phyloP scores from a whole-genome alignment of 768 basidiomycete species.

The Lepiota brunneoincarnata region DNA sequence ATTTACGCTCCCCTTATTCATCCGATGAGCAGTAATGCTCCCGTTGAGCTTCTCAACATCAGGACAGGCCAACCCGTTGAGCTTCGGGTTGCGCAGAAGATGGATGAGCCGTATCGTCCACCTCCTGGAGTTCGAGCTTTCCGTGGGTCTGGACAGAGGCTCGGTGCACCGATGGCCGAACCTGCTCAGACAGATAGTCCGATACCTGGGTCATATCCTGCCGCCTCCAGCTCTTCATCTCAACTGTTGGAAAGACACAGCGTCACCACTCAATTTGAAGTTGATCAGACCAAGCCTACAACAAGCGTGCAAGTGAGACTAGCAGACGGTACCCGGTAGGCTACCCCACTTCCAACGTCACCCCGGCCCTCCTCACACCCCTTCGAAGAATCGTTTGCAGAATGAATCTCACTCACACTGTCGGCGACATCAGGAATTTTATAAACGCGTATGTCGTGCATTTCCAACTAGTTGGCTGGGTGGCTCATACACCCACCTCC shows the following conservation, averaged over 20 bases:
- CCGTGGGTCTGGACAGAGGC: conserved; percentile 71
- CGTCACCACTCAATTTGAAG: conserved; percentile 63
- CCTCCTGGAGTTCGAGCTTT: conserved; percentile 55
- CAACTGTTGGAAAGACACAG: conserved; percentile 28
- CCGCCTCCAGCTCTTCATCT: conserved; percentile 22
- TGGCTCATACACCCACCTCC: neutral
- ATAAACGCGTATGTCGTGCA: conserved; percentile 77
- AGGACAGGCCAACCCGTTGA: conserved; percentile 78
- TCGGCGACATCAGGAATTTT: conserved; percentile 79
- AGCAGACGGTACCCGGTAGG: conserved; percentile 85
- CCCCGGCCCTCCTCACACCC: neutral
- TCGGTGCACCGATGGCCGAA: conserved; percentile 74
- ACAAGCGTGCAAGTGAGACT: conserved; percentile 90
- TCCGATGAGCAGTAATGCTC: conserved; percentile 58
- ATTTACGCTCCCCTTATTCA: neutral
- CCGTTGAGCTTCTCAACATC: conserved; percentile 74
- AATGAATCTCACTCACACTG: conserved; percentile 90
- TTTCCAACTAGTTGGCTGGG: neutral
- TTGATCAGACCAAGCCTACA: conserved; percentile 78
- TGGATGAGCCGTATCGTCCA: conserved; percentile 67
- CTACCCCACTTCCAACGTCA: conserved; percentile 4
- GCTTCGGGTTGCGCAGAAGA: conserved; percentile 70
- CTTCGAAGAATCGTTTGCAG: conserved; percentile 65
- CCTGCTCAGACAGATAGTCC: conserved; percentile 14
- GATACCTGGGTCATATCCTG: conserved; percentile 67